Evolutionary conservation across 768 basidiomycete species (phyloP).

Genomic region (Pleurotus eryngii): DNA sequence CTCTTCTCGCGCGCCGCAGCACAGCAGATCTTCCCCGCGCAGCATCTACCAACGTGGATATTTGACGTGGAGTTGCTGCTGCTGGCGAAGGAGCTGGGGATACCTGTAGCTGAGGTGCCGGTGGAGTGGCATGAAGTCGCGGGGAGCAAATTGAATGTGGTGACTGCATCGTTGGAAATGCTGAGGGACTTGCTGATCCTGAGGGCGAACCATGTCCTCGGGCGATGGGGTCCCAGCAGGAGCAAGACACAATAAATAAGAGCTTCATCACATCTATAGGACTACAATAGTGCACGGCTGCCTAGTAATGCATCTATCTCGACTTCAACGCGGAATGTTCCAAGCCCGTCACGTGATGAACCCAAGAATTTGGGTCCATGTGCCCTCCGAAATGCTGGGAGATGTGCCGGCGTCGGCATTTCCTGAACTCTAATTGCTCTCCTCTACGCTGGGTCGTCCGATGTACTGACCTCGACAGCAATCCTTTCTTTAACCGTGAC

Average conservation of each 20-base stretch:
- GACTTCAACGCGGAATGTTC: too few relatives aligned
- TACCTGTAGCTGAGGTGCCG: constrained; percentile 83
- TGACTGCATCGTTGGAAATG: constrained; percentile 87
- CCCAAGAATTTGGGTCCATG: too few relatives aligned
- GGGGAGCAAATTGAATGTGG: constrained; percentile 87
- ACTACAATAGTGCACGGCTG: too few relatives aligned
- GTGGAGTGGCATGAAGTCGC: constrained; percentile 93
- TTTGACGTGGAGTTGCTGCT: constrained; percentile 94
- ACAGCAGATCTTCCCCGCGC: constrained; percentile 76
- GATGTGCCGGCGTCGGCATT: too few relatives aligned
- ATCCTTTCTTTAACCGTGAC: too few relatives aligned
- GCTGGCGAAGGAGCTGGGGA: constrained; percentile 71
- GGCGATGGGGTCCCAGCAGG: constrained; percentile 58
- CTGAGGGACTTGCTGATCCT: constrained; percentile 82
- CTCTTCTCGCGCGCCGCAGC: constrained; percentile 85
- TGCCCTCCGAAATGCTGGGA: too few relatives aligned
- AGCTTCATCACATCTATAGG: too few relatives aligned
- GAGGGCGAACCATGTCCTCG: constrained; percentile 74
- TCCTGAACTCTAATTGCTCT: too few relatives aligned
- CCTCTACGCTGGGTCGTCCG: too few relatives aligned
- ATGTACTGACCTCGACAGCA: too few relatives aligned
- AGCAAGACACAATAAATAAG: not conserved
- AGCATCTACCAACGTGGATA: constrained; percentile 91
- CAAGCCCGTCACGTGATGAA: too few relatives aligned
- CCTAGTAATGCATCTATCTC: too few relatives aligned